Percentiles rank a stretch among this genome's conserved stretches.
These are phyloP conservation scores for Cladophialophora psammophila DNA, from an alignment of 2,329 filamentous ascomycete genomes.

Conservation along the genomic window DNA sequence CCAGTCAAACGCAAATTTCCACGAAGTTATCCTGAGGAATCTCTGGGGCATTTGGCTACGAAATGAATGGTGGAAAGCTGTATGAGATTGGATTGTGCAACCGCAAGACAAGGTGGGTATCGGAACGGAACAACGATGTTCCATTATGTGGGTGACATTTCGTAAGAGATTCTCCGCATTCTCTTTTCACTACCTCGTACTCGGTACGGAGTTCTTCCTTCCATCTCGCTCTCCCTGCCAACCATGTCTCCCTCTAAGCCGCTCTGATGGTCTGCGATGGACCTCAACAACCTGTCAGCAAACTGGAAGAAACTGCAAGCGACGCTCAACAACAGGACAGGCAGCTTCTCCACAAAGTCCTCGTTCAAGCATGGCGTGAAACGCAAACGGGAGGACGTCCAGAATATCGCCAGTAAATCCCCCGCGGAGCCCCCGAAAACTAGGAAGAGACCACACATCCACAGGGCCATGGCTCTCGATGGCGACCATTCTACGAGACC, in stretches of 20 bases:
- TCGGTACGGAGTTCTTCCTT: too few species aligned
- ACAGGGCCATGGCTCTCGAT: constrained; percentile 24
- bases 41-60: background rate
- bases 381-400: constrained; percentile 34
- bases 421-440: constrained; percentile 14
- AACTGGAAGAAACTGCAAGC: constrained; percentile 61
- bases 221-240: background rate
- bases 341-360: constrained; percentile 38
- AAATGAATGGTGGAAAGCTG: background rate
- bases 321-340: constrained; percentile 48
- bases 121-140: background rate
- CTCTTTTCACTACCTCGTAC: background rate
- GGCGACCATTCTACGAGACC: constrained; percentile 45
- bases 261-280: constrained; percentile 42
- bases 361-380: constrained; percentile 47
- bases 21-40: background rate
- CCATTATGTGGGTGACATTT: background rate
- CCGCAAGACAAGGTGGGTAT: background rate
- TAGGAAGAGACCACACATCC: constrained; percentile 26
- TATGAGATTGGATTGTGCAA: background rate
- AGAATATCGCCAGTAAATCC: constrained; percentile 20
- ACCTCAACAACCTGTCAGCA: constrained; percentile 54
- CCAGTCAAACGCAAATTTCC: background rate
- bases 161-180: background rate
- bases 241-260: background rate